Conservation (phyloP, 345 rosid species). For the Draba incana region DNA sequence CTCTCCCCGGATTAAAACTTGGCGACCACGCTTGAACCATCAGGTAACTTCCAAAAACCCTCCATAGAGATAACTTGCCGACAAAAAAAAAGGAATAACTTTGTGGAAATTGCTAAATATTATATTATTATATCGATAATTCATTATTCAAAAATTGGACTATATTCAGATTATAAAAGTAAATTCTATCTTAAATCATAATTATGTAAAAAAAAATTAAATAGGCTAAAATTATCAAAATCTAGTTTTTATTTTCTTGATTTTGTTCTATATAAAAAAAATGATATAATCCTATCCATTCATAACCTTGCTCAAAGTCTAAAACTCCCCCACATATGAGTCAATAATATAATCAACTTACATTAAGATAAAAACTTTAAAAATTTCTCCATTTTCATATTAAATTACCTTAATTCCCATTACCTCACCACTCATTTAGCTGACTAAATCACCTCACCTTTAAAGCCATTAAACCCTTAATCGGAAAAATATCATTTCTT, state of each 20-base stretch:
- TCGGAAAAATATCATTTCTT: neutral
- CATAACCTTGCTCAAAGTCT: neutral
- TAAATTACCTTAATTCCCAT: neutral
- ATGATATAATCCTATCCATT: neutral
- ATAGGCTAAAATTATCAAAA: neutral
- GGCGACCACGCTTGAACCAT: too few species aligned
- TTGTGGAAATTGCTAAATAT: too few species aligned
- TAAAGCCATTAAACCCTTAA: constrained; percentile 8
- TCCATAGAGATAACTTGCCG: too few species aligned
- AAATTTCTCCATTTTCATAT: neutral
- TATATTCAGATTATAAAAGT: too few species aligned
- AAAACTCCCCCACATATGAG: neutral
- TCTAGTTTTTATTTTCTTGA: neutral
- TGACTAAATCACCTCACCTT: constrained; percentile 19
- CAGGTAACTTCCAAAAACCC: too few species aligned
- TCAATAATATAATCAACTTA: neutral
- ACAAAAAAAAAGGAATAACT: too few species aligned
- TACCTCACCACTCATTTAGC: neutral
- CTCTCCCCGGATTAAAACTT: too few species aligned
- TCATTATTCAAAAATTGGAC: too few species aligned
- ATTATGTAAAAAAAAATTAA: neutral
- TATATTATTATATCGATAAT: too few species aligned
- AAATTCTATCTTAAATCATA: too few species aligned
- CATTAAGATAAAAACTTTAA: neutral
- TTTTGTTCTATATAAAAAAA: neutral